Base-by-base conservation (phyloP, 1,284 basidiomycete species). In the Naganishia albida region DNA sequence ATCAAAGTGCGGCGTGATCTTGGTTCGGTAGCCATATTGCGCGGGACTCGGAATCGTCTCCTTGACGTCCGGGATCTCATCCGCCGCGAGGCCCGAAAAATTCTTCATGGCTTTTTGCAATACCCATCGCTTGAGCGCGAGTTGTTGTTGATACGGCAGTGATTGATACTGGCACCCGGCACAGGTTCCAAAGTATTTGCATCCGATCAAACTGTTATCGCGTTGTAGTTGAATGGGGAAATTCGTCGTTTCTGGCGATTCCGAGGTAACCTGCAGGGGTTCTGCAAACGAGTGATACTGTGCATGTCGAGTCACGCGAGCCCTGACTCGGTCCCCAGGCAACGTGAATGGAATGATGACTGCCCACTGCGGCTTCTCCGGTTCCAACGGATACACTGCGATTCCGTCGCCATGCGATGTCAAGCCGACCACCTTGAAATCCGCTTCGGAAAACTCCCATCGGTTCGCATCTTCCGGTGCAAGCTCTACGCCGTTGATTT, bases 1-100 rank as follows among this genome's bases (percentile, higher is more conserved):
- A 50, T 96, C 90, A 72, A 98, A 99, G 77, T 99, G 95, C 0
- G 95, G 95, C 0, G 95, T 98, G 53, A 99, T 88, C 80, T 99
- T 99, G 0, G 96, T 99, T 25, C 95, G 87, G 77, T 99, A 99
- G 51, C 84, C 85, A 78, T 95, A 97, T 70, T 95, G 87, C 56
- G 89, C 81, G 0, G 95, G 96, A 0, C 90, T 93, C 7, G 86
- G 85, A 18, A 95, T 87, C 0, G 95, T 98, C 0, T 87, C 80
- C 56, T 85, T 82, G 38, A 93, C 86, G 0, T 75, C 64, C 12
- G 94, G 93, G 1, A 97, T 79, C 0, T 82, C 76, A 0, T 51
- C 57, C 20, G 64, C 26, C 16, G 59, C 73, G 80, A 70, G 72
- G 84, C 86, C 79, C 16, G 92, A 93, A 75, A 89, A 94, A 70